Percentiles rank a stretch among this genome's conserved stretches.
Evolutionary conservation across 2,329 filamentous ascomycete genomes (phyloP).

Genomic region (Davidsoniella virescens): DNA sequence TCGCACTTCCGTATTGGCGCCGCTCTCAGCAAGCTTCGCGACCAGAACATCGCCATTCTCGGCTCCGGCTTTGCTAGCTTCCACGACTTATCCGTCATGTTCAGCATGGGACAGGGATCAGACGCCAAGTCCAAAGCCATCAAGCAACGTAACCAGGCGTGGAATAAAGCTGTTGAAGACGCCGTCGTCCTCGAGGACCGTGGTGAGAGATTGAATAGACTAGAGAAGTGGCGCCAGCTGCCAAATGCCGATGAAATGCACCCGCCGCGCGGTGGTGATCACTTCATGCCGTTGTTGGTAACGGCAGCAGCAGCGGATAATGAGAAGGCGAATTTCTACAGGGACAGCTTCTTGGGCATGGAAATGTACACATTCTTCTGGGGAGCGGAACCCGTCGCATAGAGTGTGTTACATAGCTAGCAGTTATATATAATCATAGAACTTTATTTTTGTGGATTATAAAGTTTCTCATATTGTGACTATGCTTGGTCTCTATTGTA

Average conservation of each 20-base stretch:
- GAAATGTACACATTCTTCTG: constrained; percentile 42
- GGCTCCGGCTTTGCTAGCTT: constrained; percentile 44
- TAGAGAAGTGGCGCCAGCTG: constrained; percentile 32
- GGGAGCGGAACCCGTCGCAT: constrained; percentile 21
- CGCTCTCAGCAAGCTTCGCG: constrained; percentile 33
- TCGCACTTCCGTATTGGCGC: constrained; percentile 35
- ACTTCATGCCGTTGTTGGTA: constrained; percentile 43
- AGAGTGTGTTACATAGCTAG: neutral
- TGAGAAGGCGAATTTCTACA: constrained; percentile 27
- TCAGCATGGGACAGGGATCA: constrained; percentile 19
- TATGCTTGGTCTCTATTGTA: no score
- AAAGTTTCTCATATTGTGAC: no score
- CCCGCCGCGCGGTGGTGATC: constrained; percentile 35
- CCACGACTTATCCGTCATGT: constrained; percentile 37
- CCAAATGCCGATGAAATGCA: constrained; percentile 36
- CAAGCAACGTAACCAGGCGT: constrained; percentile 20
- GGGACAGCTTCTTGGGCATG: constrained; percentile 32
- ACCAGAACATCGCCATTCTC: constrained; percentile 38
- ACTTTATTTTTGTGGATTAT: no score
- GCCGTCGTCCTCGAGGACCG: constrained; percentile 22
- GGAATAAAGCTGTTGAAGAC: constrained; percentile 30
- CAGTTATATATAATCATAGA: neutral
- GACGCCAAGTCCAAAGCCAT: constrained; percentile 16
- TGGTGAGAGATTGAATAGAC: constrained; percentile 23
- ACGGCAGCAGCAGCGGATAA: constrained; percentile 34